phyloP scores from a whole-genome alignment of 169 alveolate genomes.

The Amoebophrya sp. region DNA sequence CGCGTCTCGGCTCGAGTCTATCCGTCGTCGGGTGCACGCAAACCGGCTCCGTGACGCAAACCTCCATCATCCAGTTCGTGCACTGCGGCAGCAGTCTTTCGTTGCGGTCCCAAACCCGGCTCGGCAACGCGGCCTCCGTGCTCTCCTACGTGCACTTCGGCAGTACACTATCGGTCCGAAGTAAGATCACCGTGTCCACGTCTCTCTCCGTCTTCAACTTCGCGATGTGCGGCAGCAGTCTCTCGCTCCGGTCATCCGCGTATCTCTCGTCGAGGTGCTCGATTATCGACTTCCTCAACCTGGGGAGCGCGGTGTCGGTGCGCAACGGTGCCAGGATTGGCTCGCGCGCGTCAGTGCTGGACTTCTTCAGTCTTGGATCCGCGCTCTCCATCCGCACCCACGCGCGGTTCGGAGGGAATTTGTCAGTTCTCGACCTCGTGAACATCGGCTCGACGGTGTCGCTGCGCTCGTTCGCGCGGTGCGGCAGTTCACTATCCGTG shows the following conservation, averaged over 20 bases:
- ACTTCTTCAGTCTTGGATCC: neutral
- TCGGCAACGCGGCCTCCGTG: neutral
- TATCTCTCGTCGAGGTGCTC: no score
- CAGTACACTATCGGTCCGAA: neutral
- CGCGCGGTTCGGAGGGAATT: neutral
- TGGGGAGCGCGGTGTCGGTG: neutral
- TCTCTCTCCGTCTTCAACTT: neutral
- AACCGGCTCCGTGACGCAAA: neutral
- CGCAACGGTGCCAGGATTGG: neutral
- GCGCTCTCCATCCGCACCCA: neutral
- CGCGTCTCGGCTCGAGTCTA: neutral
- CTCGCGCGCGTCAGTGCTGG: neutral
- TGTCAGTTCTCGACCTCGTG: neutral
- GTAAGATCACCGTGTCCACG: neutral
- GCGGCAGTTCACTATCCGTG: neutral
- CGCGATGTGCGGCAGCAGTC: neutral
- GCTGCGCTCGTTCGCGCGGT: constrained; percentile 1
- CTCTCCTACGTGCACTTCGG: neutral
- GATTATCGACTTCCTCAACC: no score
- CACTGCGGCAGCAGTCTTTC: constrained; percentile 3
- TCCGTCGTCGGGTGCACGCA: neutral
- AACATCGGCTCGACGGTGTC: neutral
- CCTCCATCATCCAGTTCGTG: neutral
- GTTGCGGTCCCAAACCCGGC: neutral
- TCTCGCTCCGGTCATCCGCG: no score